These are phyloP conservation scores for Pichia sp. DNA, from an alignment of 1,139 yeast genomes.

Conservation along the genomic window DNA sequence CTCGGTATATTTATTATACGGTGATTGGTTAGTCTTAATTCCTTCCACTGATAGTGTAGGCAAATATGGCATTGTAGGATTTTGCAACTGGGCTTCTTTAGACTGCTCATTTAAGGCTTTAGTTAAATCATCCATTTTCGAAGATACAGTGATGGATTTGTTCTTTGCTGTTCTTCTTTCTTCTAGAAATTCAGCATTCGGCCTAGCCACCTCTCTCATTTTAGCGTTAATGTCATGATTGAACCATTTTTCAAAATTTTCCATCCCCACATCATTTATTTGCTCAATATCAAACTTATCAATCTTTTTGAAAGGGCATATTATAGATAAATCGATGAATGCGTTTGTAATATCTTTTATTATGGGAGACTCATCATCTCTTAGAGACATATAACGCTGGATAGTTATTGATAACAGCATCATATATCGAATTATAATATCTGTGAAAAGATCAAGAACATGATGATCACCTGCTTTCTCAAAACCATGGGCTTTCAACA, in stretches of 20 bases:
- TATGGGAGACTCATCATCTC: constrained; percentile 22
- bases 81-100: constrained; percentile 20
- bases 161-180: constrained; percentile 17
- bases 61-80: constrained; percentile 21
- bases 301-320: constrained; percentile 24
- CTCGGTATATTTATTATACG: too few species aligned
- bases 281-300: constrained; percentile 26
- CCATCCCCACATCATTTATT: constrained; percentile 23
- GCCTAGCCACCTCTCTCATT: constrained; percentile 27
- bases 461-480: constrained; percentile 22
- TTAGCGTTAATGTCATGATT: constrained; percentile 24
- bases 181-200: constrained; percentile 22
- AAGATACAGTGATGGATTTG: constrained; percentile 18
- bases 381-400: constrained; percentile 18
- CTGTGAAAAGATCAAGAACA: constrained; percentile 27
- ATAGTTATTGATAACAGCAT: constrained; percentile 21
- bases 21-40: constrained; percentile 7
- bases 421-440: constrained; percentile 26
- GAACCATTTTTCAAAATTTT: constrained; percentile 28
- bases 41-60: constrained; percentile 12
- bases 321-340: constrained; percentile 24
- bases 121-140: constrained; percentile 26
- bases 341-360: constrained; percentile 27
- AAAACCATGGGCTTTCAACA: constrained; percentile 29
- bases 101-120: constrained; percentile 26